phyloP scores from a whole-genome alignment of 331 rosid species.

The Phaseolus coccineus region DNA sequence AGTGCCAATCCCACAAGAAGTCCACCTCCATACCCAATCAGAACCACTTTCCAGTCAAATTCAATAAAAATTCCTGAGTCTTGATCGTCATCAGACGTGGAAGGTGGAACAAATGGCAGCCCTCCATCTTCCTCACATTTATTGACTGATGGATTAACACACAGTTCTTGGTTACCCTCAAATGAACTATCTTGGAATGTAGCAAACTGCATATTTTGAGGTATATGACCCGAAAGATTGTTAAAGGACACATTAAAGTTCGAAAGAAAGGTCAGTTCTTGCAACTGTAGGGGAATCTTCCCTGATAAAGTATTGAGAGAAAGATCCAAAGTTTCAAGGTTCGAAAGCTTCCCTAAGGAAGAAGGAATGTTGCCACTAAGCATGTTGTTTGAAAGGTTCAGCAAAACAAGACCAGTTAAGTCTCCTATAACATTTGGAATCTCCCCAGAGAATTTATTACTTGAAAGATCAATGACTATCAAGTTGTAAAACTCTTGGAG shows the following conservation, averaged over 20 bases:
- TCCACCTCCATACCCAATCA: slow-evolving; percentile 52
- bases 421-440: slow-evolving; percentile 30
- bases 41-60: slow-evolving; percentile 28
- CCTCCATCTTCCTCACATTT: not conserved
- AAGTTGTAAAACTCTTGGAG: not conserved
- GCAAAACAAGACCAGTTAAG: not conserved
- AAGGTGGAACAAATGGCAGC: not conserved
- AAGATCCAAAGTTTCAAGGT: slow-evolving; percentile 40
- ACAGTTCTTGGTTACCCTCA: slow-evolving; percentile 28
- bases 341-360: slow-evolving; percentile 33
- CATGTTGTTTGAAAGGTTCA: slow-evolving; percentile 34
- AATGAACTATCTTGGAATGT: slow-evolving; percentile 31
- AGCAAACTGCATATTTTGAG: slow-evolving; percentile 37
- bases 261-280: slow-evolving; percentile 42
- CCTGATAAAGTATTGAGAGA: slow-evolving; percentile 46
- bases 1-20: slow-evolving; percentile 29
- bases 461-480: slow-evolving; percentile 1
- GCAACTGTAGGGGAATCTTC: slow-evolving; percentile 38
- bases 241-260: slow-evolving; percentile 44
- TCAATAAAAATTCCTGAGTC: slow-evolving; percentile 7
- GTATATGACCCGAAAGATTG: slow-evolving; percentile 45
- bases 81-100: not conserved
- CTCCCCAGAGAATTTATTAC: not conserved
- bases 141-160: not conserved
- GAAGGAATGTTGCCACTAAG: slow-evolving; percentile 44